Base-by-base conservation (phyloP, 306 rosid species). In the Vachellia pachyceras region DNA sequence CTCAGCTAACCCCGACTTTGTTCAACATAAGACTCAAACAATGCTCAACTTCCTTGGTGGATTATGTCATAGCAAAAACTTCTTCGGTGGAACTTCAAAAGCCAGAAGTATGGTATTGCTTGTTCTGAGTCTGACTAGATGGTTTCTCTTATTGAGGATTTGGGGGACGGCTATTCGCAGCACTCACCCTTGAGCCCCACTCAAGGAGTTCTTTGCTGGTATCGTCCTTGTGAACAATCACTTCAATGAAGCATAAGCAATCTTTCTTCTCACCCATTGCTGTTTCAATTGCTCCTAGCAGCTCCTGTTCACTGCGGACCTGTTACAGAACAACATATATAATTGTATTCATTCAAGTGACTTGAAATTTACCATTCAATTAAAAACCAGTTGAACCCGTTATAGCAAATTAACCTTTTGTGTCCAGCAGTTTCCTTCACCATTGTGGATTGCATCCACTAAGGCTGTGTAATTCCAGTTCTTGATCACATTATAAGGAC, bases 401-500 rank as follows among this genome's bases (percentile, higher is more conserved):
- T 3, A 5, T 22, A 23, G 14, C 36, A 85, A 70, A 61, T 22
- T 35, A 7, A 88, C 86, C 83, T 88, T 86, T 40, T 67, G 15
- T 25, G 89, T 83, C 88, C 88, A 86, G 36, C 88, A 86, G 5
- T 84, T 77, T 68, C 89, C 89, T 77, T 88, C 88, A 7, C 82
- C 88, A 63, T 88, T 86, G 79, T 84, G 89, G 75, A 88, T 81
- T 50, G 89, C 89, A 67, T 86, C 91, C 58, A 85, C 70, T 3
- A 86, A 71, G 13, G 76, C 88, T 0, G 87, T 86, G 81, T 88
- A 85, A 76, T 88, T 88, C 89, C 89, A 86, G 80, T 88, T 88
- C 82, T 88, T 88, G 79, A 88, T 86, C 68, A 88, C 88, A 64
- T 88, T 86, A 69, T 88, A 82, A 2, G 91, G 89, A 1, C 88